Evolutionary conservation across 2,329 filamentous ascomycete species (phyloP), one percentile per base, ranked within the genome.

Genomic region (Neopestalotiopsis sp.): DNA sequence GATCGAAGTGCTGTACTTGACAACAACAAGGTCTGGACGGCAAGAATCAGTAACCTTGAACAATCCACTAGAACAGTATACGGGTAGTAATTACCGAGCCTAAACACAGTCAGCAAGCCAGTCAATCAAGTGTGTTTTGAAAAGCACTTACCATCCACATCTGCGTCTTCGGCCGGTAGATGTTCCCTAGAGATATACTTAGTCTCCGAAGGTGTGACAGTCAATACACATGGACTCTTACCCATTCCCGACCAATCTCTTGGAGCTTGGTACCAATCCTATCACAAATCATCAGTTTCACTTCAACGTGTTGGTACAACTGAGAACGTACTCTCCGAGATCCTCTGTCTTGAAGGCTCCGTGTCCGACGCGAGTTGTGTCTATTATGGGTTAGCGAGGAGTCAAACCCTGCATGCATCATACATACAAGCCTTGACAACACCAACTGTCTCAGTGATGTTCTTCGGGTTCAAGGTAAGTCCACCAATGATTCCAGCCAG

Each of bases 21-120:
- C 79, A 6, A 92, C 86, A 42, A 92, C 90, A 4, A 93, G 84
- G 74, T 93, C 91, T 58, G 91, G 82, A 79, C 74, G 89, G 80
- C 69, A 69, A 17, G 42, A 24, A 45, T 66, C 42, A 66, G 64
- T 58, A 14, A 62, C 4, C 13, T 58, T 12, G n/a, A 34, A 20
- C 42, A 12, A 45, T 7, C 6, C 45, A 63, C 38, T 63, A 56
- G 30, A 49, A 38, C 32, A 9, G 73, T 38, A 60, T 62, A 32
- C 52, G 74, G 73, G 34, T 70, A 60, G 58, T 74, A 75, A 42
- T 32, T 20, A 58, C 65, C 30, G 75, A 72, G 24, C 68, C 68
- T 45, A 63, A 60, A 60, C 9, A 57, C 13, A 52, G 30, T 59
- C 28, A 66, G 62, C 62, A n/a, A 65, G 34, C 13, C 62, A 52